A percentile compares a stretch with the other conserved stretches of the same genome.
phyloP scores from a whole-genome alignment of 805 yeast species.

The Priceomyces medius region DNA sequence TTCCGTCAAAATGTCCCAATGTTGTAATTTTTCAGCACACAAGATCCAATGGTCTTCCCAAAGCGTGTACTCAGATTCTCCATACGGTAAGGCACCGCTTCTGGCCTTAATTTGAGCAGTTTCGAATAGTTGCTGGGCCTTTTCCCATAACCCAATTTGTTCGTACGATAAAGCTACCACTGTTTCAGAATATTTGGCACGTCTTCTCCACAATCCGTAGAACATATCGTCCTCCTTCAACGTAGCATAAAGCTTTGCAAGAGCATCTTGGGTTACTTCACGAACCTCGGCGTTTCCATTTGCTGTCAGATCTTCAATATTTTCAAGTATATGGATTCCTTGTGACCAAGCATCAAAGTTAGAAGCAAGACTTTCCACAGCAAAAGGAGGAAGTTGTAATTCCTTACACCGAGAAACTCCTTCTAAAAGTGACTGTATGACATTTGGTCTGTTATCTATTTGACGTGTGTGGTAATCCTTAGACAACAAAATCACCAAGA shows the following conservation, averaged over 20 bases:
- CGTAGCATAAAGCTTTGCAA: slow-evolving; percentile 83
- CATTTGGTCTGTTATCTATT: slow-evolving; percentile 81
- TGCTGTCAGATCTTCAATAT: slow-evolving; percentile 53
- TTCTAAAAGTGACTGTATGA: slow-evolving; percentile 76
- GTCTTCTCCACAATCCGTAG: slow-evolving; percentile 95
- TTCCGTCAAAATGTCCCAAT: slow-evolving; percentile 96
- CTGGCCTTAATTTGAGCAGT: slow-evolving; percentile 96
- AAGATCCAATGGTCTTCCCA: slow-evolving; percentile 99
- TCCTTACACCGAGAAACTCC: slow-evolving; percentile 75
- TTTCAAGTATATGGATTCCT: slow-evolving; percentile 80
- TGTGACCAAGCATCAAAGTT: slow-evolving; percentile 91
- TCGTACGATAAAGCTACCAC: slow-evolving; percentile 91
- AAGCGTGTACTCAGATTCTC: slow-evolving; percentile 89
- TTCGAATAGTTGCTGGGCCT: slow-evolving; percentile 91
- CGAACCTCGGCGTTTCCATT: slow-evolving; percentile 72
- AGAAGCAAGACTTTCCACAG: slow-evolving; percentile 82
- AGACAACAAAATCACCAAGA: slow-evolving; percentile 73
- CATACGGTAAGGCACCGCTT: slow-evolving; percentile 90
- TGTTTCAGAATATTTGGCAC: slow-evolving; percentile 92
- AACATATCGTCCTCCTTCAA: slow-evolving; percentile 95
- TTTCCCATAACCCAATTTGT: slow-evolving; percentile 92
- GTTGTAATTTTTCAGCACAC: slow-evolving; percentile 95
- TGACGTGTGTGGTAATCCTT: slow-evolving; percentile 94
- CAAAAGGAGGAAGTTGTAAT: slow-evolving; percentile 87
- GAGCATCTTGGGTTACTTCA: slow-evolving; percentile 86